Evolutionary conservation across 176 grass and related monocot genomes (phyloP).

Genomic region (Carex littledalei): DNA sequence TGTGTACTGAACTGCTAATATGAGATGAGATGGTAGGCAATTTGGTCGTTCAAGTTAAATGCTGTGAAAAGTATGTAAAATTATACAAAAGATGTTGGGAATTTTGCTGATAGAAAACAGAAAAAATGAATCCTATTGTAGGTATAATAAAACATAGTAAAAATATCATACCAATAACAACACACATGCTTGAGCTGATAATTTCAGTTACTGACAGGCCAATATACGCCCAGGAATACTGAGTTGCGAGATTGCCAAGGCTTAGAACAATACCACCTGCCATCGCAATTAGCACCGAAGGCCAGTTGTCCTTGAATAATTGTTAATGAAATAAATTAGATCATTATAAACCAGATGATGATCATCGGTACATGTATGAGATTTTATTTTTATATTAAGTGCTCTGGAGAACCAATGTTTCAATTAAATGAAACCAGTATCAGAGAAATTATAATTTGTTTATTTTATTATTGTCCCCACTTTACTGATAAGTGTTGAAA

Average conservation of each 20-base stretch:
- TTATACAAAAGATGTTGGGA: background rate
- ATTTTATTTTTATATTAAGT: no score
- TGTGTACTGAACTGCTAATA: background rate
- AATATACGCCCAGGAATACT: constrained; percentile 89
- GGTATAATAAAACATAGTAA: background rate
- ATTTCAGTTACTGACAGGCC: constrained; percentile 86
- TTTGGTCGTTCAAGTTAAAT: background rate
- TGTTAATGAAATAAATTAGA: constrained; percentile 1
- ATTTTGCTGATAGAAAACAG: background rate
- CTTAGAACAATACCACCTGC: constrained; percentile 66
- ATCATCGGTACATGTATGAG: background rate
- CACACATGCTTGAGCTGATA: constrained; percentile 79
- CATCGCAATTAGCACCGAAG: constrained; percentile 71
- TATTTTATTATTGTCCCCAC: background rate
- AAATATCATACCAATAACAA: constrained; percentile 67
- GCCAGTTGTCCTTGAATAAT: constrained; percentile 56
- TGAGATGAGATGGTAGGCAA: background rate
- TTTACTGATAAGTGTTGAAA: background rate
- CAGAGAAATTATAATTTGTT: background rate
- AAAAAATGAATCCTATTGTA: background rate
- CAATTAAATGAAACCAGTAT: no score
- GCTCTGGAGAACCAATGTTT: no score
- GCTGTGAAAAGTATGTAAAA: background rate
- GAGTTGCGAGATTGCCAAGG: constrained; percentile 81
- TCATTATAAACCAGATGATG: background rate